phyloP scores from a whole-genome alignment of 169 alveolate species.

The Plasmodium yoelii region DNA sequence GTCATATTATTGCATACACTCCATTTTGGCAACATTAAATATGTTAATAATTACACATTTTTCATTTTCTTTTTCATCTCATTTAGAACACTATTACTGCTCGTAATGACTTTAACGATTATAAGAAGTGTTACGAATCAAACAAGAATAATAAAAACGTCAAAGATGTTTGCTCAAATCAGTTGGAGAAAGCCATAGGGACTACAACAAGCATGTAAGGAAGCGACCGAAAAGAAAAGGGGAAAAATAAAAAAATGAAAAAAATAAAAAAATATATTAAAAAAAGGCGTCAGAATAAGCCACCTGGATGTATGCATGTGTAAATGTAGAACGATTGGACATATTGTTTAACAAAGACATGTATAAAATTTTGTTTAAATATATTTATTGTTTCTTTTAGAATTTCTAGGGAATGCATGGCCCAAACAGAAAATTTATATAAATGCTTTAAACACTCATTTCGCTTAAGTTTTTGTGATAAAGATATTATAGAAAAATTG shows the following conservation, averaged over 20 bases:
- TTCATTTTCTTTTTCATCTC: neutral
- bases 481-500: slow-evolving; percentile 42
- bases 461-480: slow-evolving; percentile 72
- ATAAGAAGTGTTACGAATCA: slow-evolving; percentile 36
- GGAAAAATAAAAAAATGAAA: too few relatives aligned
- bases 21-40: too few relatives aligned
- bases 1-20: neutral
- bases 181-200: slow-evolving; percentile 31
- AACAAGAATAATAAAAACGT: slow-evolving; percentile 8
- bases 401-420: slow-evolving; percentile 55
- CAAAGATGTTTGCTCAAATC: slow-evolving; percentile 19
- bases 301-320: neutral
- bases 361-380: neutral
- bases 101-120: slow-evolving; percentile 47
- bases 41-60: too few relatives aligned
- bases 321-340: neutral
- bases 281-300: neutral
- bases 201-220: slow-evolving; percentile 56
- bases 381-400: slow-evolving; percentile 10
- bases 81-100: slow-evolving; percentile 30
- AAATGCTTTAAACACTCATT: slow-evolving; percentile 66
- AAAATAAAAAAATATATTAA: slow-evolving; percentile 6
- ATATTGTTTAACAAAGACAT: neutral
- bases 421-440: slow-evolving; percentile 52
- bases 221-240: neutral